Percentiles rank a stretch among this genome's conserved stretches.
Evolutionary conservation across 345 rosid genomes (phyloP).

Genomic region (Toxicodendron radicans): DNA sequence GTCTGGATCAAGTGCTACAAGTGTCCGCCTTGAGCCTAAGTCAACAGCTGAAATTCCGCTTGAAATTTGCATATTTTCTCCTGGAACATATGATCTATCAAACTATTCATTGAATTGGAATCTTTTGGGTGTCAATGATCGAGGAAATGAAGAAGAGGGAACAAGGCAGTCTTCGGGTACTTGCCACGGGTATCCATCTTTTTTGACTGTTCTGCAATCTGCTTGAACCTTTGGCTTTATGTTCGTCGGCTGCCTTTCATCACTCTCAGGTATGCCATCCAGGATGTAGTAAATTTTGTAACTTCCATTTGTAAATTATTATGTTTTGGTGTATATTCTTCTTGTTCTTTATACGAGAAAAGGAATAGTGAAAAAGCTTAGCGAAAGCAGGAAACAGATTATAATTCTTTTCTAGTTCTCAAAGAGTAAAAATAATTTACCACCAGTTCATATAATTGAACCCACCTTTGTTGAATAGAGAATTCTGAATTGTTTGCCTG

Average conservation of each 20-base stretch:
- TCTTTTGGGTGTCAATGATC: conserved; percentile 23
- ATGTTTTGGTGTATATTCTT: conserved; percentile 19
- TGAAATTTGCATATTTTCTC: conserved; percentile 69
- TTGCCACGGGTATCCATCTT: conserved; percentile 70
- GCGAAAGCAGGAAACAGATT: conserved; percentile 15
- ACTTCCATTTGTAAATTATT: conserved; percentile 30
- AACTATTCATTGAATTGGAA: conserved; percentile 77
- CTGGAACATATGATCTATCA: conserved; percentile 78
- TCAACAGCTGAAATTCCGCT: conserved; percentile 61
- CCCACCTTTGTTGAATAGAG: conserved; percentile 4
- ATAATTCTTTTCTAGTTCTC: conserved; percentile 19
- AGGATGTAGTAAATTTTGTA: conserved; percentile 24
- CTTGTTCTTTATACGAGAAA: conserved; percentile 9
- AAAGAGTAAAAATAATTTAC: conserved; percentile 5
- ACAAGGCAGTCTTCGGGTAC: conserved; percentile 49
- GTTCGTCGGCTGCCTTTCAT: conserved; percentile 6
- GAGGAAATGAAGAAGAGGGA: conserved; percentile 34
- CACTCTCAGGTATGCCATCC: neutral
- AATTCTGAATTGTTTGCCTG: neutral
- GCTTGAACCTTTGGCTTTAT: conserved; percentile 22
- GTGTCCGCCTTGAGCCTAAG: conserved; percentile 50
- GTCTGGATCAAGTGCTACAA: conserved; percentile 78
- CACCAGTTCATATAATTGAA: neutral
- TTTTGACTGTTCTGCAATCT: conserved; percentile 67
- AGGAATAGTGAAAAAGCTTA: conserved; percentile 21